Conservation (phyloP, 2,329 filamentous ascomycete species). For the Cryphonectria nitschkei region DNA sequence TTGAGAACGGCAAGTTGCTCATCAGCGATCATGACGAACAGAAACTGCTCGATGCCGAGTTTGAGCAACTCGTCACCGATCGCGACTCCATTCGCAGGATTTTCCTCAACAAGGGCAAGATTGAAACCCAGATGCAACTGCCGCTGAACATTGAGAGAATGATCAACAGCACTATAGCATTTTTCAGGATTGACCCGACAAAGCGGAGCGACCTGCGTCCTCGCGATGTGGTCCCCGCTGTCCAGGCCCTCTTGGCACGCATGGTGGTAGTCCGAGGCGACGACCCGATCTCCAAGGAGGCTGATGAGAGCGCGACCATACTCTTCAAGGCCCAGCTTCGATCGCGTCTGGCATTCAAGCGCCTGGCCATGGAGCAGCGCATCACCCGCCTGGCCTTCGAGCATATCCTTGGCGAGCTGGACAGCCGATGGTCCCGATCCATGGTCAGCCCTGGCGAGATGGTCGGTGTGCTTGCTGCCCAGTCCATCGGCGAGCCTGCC, state of each 20-base stretch:
- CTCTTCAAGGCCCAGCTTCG: slow-evolving; percentile 92
- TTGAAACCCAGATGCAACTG: slow-evolving; percentile 85
- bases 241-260: slow-evolving; percentile 73
- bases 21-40: slow-evolving; percentile 87
- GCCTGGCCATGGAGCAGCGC: slow-evolving; percentile 81
- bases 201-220: slow-evolving; percentile 89
- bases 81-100: slow-evolving; percentile 74
- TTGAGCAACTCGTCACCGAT: slow-evolving; percentile 75
- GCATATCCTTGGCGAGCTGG: slow-evolving; percentile 87
- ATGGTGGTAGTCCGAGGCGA: slow-evolving; percentile 85
- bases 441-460: slow-evolving; percentile 94
- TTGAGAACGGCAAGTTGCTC: slow-evolving; percentile 87
- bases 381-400: slow-evolving; percentile 91
- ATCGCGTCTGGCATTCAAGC: slow-evolving; percentile 89
- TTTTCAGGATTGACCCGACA: slow-evolving; percentile 86
- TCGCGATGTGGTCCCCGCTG: slow-evolving; percentile 79
- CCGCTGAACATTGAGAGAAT: slow-evolving; percentile 91
- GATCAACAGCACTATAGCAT: slow-evolving; percentile 85
- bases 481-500: slow-evolving; percentile 97
- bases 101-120: slow-evolving; percentile 64
- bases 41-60: slow-evolving; percentile 85
- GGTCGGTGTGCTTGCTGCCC: slow-evolving; percentile 96
- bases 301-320: slow-evolving; percentile 84
- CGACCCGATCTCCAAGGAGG: slow-evolving; percentile 82
- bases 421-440: slow-evolving; percentile 83